Evolutionary conservation across 163 green algal species (phyloP).

Genomic region (Trebouxiophyceae sp.): DNA sequence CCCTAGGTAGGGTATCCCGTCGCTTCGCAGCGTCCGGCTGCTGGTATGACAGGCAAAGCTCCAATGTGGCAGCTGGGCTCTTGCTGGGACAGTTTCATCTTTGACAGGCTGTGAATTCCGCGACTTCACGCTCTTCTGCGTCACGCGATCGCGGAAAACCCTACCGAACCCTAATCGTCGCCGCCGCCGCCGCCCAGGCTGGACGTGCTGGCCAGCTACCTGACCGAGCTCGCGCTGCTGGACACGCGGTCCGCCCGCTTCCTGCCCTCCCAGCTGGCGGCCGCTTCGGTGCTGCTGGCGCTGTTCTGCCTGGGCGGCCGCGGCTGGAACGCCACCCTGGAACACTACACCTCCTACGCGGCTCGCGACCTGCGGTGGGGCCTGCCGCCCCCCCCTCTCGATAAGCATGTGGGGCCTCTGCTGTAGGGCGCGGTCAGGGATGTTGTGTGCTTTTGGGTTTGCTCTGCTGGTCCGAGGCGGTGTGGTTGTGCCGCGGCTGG

Average conservation of each 20-base stretch:
- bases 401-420: too few species aligned
- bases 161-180: too few species aligned
- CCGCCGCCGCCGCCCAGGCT: constrained; percentile 1
- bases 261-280: constrained; percentile 49
- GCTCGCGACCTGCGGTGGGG: constrained; percentile 9
- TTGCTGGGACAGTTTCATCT: too few species aligned
- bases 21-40: neutral
- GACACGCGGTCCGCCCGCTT: constrained; percentile 49
- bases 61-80: neutral
- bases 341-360: constrained; percentile 31
- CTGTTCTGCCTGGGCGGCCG: constrained; percentile 4
- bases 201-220: constrained; percentile 39
- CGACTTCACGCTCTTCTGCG: neutral
- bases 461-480: too few species aligned
- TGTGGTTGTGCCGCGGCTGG: too few species aligned
- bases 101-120: neutral
- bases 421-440: too few species aligned
- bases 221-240: constrained; percentile 49
- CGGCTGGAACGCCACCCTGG: constrained; percentile 18
- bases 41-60: neutral
- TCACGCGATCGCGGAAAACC: too few species aligned
- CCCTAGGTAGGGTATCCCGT: neutral
- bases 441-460: too few species aligned
- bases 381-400: neutral
- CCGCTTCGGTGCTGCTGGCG: constrained; percentile 36